Evolutionary conservation across 2,329 filamentous ascomycete genomes (phyloP), one percentile per base, ranked within the genome.

Genomic region (Aspergillus sp.): DNA sequence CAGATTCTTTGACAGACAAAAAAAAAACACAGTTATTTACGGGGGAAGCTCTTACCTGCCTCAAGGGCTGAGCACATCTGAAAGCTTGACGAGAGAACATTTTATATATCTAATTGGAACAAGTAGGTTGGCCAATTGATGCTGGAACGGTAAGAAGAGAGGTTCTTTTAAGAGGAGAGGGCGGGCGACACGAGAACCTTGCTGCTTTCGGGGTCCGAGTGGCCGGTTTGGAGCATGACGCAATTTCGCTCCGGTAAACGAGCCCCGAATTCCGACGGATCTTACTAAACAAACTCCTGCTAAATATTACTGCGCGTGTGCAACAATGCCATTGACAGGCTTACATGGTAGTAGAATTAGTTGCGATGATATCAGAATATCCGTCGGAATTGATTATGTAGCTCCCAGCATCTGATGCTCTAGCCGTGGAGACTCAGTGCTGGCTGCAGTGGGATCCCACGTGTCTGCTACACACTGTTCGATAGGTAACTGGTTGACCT

Each of bases 21-120:
- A 33, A 27, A 19, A 13, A 42, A 33, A 35, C 13, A 26, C 5
- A 33, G 29, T 9, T 33, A 10, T 19, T 19, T 19, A 4, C 19
- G 19, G 13, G 33, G 28, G 7, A 8, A 29, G 65, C 78, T 63
- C 27, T 38, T 71, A 87, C 84, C 71, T 78, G 78, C 67, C 76
- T 80, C 54, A 86, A 66, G 53, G 84, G 82, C 70, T 82, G 80
- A 42, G 77, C 77, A 56, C 76, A 77, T 62, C 83, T 78, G 62
- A 86, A 75, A 51, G 75, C 72, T 58, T 81, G 75, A 73, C 84
- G 76, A 49, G 83, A 75, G 61, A 88, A 85, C 82, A 88, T 86
- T 53, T 62, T 79, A 59, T 48, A 41, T 34, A 37, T 41, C 19
- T n/a, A 46, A 49, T 48, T 43, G 44, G 39, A 32, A 36, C 27